These are phyloP conservation scores for Elymus sibiricus DNA, from an alignment of 176 grass and related monocot species.

Conservation along the genomic window DNA sequence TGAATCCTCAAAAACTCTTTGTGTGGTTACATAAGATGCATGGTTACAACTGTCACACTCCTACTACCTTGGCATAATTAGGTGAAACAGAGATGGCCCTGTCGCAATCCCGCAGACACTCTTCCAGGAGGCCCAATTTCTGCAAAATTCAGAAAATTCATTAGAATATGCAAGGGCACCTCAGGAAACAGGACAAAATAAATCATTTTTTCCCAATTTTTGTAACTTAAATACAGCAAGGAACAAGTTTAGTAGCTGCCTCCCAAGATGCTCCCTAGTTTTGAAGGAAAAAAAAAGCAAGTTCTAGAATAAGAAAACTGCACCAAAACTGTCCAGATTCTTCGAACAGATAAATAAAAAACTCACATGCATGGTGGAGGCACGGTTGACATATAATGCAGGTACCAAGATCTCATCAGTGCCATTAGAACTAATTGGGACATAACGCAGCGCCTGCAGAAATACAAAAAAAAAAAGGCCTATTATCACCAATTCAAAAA, in stretches of 20 bases:
- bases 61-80: constrained; percentile 66
- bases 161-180: constrained; percentile 1
- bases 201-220: neutral
- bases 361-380: constrained; percentile 88
- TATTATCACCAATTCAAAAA: constrained; percentile 13
- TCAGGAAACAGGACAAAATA: neutral
- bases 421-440: constrained; percentile 32
- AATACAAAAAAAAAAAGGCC: constrained; percentile 29
- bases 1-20: constrained; percentile 10
- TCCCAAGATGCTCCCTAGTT: constrained; percentile 13
- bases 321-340: constrained; percentile 1
- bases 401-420: constrained; percentile 56
- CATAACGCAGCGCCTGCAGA: constrained; percentile 63
- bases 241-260: neutral
- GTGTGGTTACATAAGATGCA: constrained; percentile 23
- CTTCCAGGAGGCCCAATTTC: constrained; percentile 79
- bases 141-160: constrained; percentile 38
- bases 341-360: constrained; percentile 16
- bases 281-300: neutral
- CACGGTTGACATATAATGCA: constrained; percentile 77
- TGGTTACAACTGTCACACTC: neutral
- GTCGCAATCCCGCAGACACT: constrained; percentile 77
- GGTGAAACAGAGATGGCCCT: constrained; percentile 62
- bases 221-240: constrained; percentile 3
- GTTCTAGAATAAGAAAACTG: neutral